These are phyloP conservation scores for Gastrodia elata DNA, from an alignment of 106 monocot species.

Conservation along the genomic window DNA sequence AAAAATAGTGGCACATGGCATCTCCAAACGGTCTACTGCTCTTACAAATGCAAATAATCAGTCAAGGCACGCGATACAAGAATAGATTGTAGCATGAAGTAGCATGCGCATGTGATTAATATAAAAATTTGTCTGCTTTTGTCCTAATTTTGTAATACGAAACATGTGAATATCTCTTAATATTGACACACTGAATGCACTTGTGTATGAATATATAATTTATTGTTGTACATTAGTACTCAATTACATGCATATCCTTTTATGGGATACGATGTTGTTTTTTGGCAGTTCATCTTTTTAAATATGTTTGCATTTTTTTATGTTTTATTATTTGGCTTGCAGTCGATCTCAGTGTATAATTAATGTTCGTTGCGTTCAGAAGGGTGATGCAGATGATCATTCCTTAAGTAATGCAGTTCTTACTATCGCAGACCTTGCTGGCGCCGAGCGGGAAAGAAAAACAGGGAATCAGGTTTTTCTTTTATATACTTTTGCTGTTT, in stretches of 20 bases:
- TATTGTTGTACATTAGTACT: background rate
- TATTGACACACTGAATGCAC: background rate
- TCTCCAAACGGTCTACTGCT: constrained; percentile 72
- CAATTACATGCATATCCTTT: background rate
- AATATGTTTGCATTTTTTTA: background rate
- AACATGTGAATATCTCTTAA: background rate
- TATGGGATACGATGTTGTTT: background rate
- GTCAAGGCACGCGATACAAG: constrained; percentile 49
- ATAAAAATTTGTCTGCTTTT: too few relatives aligned
- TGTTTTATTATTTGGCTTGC: constrained; percentile 6
- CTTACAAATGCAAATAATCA: constrained; percentile 65
- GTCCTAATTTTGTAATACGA: constrained; percentile 1
- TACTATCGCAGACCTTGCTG: constrained; percentile 83
- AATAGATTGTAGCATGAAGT: background rate
- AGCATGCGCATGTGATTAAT: too few relatives aligned
- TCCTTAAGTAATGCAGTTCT: constrained; percentile 31
- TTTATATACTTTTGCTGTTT: background rate
- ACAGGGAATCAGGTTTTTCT: constrained; percentile 62
- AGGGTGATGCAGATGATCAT: constrained; percentile 16
- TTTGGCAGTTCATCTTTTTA: constrained; percentile 1
- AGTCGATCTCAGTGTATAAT: constrained; percentile 89
- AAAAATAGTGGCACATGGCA: constrained; percentile 39
- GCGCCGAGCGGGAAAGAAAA: constrained; percentile 76
- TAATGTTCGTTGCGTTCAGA: constrained; percentile 37
- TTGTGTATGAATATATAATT: background rate